Evolutionary conservation across 1,139 yeast genomes (phyloP).

Genomic region (Pichia terricola): DNA sequence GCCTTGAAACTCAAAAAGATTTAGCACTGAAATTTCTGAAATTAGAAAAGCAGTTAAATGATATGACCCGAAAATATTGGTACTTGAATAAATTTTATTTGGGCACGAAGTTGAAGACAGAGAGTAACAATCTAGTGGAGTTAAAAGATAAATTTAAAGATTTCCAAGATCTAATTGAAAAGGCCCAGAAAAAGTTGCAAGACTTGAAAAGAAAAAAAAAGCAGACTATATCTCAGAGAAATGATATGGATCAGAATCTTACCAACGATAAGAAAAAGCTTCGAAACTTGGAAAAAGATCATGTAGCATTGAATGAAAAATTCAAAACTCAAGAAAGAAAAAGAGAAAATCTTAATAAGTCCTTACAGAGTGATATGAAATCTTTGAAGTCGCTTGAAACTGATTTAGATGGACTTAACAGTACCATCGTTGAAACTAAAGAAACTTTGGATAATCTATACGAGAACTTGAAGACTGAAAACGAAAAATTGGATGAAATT

Average conservation of each 20-base stretch:
- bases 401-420: slow-evolving; percentile 36
- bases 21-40: slow-evolving; percentile 60
- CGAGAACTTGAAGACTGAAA: too few relatives aligned
- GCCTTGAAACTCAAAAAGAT: slow-evolving; percentile 59
- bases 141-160: slow-evolving; percentile 35
- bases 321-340: slow-evolving; percentile 24
- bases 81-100: slow-evolving; percentile 1
- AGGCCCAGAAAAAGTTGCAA: slow-evolving; percentile 34
- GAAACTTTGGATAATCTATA: too few relatives aligned
- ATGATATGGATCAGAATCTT: slow-evolving; percentile 38
- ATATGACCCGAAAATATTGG: slow-evolving; percentile 41
- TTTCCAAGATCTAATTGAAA: slow-evolving; percentile 40
- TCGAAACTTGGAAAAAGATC: slow-evolving; percentile 46
- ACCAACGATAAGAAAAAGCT: slow-evolving; percentile 31
- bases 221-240: slow-evolving; percentile 27
- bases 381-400: slow-evolving; percentile 34
- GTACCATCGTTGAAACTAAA: slow-evolving; percentile 40
- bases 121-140: slow-evolving; percentile 27
- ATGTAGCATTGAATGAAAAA: slow-evolving; percentile 6
- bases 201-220: slow-evolving; percentile 32
- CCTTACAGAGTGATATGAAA: slow-evolving; percentile 29
- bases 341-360: slow-evolving; percentile 26
- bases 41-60: slow-evolving; percentile 52
- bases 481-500: slow-evolving; percentile 46
- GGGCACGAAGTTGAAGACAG: slow-evolving; percentile 16